These are phyloP conservation scores for Colletotrichum sp. DNA, from an alignment of 2,329 filamentous ascomycete species.

Conservation along the genomic window DNA sequence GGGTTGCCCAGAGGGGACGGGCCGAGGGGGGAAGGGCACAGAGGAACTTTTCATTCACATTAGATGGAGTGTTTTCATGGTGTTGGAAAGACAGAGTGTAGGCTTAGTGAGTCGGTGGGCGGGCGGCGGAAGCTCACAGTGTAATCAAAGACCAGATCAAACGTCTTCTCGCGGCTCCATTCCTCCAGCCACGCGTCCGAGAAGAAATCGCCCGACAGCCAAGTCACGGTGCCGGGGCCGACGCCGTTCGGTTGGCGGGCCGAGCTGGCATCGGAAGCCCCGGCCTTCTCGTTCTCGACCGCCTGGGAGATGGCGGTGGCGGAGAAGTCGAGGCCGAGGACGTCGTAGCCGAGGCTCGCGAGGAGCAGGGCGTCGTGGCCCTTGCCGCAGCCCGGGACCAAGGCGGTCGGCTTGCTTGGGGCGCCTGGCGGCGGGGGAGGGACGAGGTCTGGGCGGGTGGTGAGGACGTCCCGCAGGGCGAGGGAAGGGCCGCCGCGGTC, in stretches of 20 bases:
- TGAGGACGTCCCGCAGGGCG: constrained; percentile 59
- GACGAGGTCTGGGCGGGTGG: constrained; percentile 50
- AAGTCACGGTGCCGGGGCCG: constrained; percentile 57
- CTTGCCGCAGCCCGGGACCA: constrained; percentile 83
- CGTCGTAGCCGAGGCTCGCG: constrained; percentile 77
- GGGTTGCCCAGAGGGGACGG: constrained; percentile 58
- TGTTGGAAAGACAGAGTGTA: not conserved
- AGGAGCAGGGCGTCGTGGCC: constrained; percentile 84
- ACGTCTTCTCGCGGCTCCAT: constrained; percentile 49
- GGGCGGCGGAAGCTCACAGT: constrained; percentile 48
- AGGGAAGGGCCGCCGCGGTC: constrained; percentile 59
- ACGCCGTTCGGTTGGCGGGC: constrained; percentile 37
- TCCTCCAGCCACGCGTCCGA: constrained; percentile 58
- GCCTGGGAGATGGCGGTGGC: constrained; percentile 50
- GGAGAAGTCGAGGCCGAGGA: constrained; percentile 75
- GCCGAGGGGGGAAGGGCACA: constrained; percentile 62
- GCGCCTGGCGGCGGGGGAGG: not conserved
- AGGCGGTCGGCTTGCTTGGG: constrained; percentile 42
- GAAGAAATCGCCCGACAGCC: constrained; percentile 72
- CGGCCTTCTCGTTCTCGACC: constrained; percentile 43
- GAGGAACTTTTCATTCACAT: constrained; percentile 54
- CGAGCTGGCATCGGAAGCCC: constrained; percentile 48
- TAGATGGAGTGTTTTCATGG: not conserved
- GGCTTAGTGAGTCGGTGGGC: not conserved
- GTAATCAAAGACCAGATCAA: constrained; percentile 72